phyloP scores from a whole-genome alignment of 2,329 filamentous ascomycete genomes.

The Neonectria coccinea region DNA sequence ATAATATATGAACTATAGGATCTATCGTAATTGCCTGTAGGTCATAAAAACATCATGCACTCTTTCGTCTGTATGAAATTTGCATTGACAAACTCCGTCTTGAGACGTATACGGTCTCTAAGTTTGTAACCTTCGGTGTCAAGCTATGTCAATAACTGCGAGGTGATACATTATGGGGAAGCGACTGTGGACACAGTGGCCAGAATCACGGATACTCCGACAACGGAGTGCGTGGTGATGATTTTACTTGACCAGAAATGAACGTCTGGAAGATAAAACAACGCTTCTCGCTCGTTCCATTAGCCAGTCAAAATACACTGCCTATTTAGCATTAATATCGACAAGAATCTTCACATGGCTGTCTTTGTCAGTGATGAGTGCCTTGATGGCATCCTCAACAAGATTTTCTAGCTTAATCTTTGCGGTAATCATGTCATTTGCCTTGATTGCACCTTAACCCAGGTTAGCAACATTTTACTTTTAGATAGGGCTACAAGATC shows the following conservation, averaged over 20 bases:
- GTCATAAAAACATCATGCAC: too few species aligned
- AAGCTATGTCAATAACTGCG: too few species aligned
- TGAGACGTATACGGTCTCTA: too few species aligned
- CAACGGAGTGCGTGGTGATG: too few species aligned
- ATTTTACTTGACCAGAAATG: background rate
- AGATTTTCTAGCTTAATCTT: constrained; percentile 67
- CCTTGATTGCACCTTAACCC: constrained; percentile 59
- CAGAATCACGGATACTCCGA: too few species aligned
- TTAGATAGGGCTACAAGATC: background rate
- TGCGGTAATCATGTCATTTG: constrained; percentile 70
- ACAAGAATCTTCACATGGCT: constrained; percentile 73
- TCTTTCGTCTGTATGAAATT: too few species aligned
- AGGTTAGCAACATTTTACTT: constrained; percentile 18
- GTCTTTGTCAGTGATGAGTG: constrained; percentile 69
- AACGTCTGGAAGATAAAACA: background rate
- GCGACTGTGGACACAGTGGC: too few species aligned
- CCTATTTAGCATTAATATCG: constrained; percentile 49
- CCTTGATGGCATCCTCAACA: constrained; percentile 67
- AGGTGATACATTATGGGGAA: too few species aligned
- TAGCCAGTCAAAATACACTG: background rate
- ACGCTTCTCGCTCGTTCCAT: background rate
- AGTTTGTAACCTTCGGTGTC: too few species aligned
- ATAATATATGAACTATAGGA: too few species aligned
- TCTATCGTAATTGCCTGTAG: too few species aligned
- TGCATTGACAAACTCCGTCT: too few species aligned